phyloP scores from a whole-genome alignment of 2,329 filamentous ascomycete genomes.

The Bimuria novae-zelandiae region DNA sequence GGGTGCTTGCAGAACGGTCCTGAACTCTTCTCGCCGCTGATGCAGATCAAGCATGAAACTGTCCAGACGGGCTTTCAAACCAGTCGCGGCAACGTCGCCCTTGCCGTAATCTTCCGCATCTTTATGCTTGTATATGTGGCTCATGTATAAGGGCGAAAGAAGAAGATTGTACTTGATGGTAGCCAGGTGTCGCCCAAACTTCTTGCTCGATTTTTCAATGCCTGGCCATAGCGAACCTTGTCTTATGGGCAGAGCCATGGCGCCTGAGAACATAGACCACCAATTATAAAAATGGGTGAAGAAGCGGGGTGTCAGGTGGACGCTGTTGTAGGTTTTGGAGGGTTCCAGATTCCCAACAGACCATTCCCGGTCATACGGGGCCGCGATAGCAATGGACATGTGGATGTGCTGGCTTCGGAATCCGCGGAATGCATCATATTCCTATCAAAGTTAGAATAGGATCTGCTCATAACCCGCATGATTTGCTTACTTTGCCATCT shows the following conservation, averaged over 20 bases:
- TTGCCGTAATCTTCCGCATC: slow-evolving; percentile 85
- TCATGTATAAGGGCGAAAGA: slow-evolving; percentile 89
- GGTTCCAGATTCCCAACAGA: slow-evolving; percentile 72
- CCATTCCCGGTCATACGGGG: slow-evolving; percentile 88
- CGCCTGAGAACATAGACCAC: slow-evolving; percentile 96
- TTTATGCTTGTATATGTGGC: slow-evolving; percentile 98
- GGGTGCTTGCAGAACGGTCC: slow-evolving; percentile 74
- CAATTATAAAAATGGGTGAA: slow-evolving; percentile 98
- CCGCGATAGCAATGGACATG: slow-evolving; percentile 87
- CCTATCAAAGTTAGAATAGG: slow-evolving; percentile 39
- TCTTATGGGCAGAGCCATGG: slow-evolving; percentile 91
- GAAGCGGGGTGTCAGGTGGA: slow-evolving; percentile 92
- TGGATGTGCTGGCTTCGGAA: slow-evolving; percentile 98
- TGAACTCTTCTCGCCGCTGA: slow-evolving; percentile 89
- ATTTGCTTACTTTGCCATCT: slow-evolving; percentile 50
- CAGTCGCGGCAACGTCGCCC: slow-evolving; percentile 82
- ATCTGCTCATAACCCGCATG: not conserved
- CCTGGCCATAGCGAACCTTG: slow-evolving; percentile 92
- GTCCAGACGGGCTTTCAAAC: slow-evolving; percentile 93
- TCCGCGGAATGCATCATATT: slow-evolving; percentile 92
- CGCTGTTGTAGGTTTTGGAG: slow-evolving; percentile 92
- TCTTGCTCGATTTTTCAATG: slow-evolving; percentile 95
- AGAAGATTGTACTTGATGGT: slow-evolving; percentile 98
- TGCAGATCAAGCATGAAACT: slow-evolving; percentile 98
- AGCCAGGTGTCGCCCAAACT: slow-evolving; percentile 94